phyloP scores from a whole-genome alignment of 352 stramenopile species.

The Globisporangium nagaii region DNA sequence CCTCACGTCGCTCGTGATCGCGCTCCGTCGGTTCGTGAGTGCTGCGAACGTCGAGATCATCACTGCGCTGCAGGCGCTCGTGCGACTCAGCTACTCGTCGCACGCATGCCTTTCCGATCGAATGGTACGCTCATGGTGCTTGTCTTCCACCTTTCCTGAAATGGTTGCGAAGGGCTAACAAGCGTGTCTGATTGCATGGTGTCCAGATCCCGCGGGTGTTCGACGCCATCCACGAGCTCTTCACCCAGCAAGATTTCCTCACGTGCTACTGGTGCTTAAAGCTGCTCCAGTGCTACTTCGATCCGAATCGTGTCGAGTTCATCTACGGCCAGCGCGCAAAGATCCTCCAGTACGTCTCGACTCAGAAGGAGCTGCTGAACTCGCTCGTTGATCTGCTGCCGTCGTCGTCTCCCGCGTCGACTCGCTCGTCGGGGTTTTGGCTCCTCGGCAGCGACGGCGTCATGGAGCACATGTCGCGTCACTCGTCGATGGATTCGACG shows the following conservation, averaged over 20 bases:
- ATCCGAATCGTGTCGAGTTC: constrained; percentile 20
- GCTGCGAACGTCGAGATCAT: constrained; percentile 30
- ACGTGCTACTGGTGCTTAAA: constrained; percentile 65
- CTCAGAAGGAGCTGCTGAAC: constrained; percentile 38
- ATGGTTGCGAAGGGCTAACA: too few relatives aligned
- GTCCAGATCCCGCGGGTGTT: constrained; percentile 38
- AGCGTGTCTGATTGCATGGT: too few relatives aligned
- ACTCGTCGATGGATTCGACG: constrained; percentile 21
- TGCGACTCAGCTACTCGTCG: constrained; percentile 39
- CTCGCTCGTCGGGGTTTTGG: constrained; percentile 38
- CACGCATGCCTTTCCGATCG: constrained; percentile 32
- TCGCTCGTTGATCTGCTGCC: constrained; percentile 56
- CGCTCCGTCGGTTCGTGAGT: constrained; percentile 28
- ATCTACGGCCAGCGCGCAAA: constrained; percentile 38
- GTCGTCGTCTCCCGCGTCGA: constrained; percentile 30
- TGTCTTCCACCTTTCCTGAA: too few relatives aligned
- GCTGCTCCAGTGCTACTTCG: constrained; percentile 62
- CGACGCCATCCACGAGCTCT: constrained; percentile 48
- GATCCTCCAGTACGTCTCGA: constrained; percentile 51
- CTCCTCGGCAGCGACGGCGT: constrained; percentile 20
- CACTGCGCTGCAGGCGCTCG: constrained; percentile 44
- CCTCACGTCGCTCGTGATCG: constrained; percentile 27
- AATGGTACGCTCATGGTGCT: constrained; percentile 19
- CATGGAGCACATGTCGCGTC: constrained; percentile 7
- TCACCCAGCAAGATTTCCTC: constrained; percentile 54